Base-by-base conservation (phyloP, 805 yeast species). In the Wickerhamomyces hampshirensis region DNA sequence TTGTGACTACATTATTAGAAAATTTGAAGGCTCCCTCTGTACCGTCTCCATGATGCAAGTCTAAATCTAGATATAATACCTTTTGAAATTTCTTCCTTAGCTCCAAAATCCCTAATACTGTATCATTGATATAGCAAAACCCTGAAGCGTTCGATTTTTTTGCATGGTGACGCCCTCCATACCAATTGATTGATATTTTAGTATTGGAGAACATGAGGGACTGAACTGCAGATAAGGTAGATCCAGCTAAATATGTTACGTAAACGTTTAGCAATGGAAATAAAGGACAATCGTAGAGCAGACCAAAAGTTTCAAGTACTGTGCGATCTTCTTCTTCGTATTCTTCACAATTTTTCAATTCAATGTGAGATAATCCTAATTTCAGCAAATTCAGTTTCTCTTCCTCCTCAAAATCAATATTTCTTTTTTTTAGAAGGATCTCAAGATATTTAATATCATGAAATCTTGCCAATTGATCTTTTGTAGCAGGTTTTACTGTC, bases 41-140 rank as follows among this genome's bases (percentile, higher is more conserved):
- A 0, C 88, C 94, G 55, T 84, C 89, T 0, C 91, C 89, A 56
- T 83, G 89, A 53, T 84, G 94, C 6, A 84, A 55, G 55, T 84
- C 94, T 6, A 84, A 56, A 55, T 84, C 94, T 4, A 84, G 54
- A 47, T 84, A 84, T 49, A 77, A 60, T 1, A 84, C 63, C 24
- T 56, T 68, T 9, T 60, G 55, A 48, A 60, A 77, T 16, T 48
- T 50, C 17, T 64, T 61, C 23, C 89, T 55, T 11, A 83, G 60
- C 26, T 62, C 57, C 30, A 68, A 63, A 4, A 83, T 76, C 1
- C 74, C 71, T 11, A 84, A 48, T 0, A 75, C 80, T 6, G 81
- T 69, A 49, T 84, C 94, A 46, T 83, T 83, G 3, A 80, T 61
- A 48, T 83, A 83, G 50, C 93, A 83, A 50, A 78, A 83, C 3